Base-by-base conservation (phyloP, 2,329 filamentous ascomycete genomes). In the Hymenoscyphus fraxineus region DNA sequence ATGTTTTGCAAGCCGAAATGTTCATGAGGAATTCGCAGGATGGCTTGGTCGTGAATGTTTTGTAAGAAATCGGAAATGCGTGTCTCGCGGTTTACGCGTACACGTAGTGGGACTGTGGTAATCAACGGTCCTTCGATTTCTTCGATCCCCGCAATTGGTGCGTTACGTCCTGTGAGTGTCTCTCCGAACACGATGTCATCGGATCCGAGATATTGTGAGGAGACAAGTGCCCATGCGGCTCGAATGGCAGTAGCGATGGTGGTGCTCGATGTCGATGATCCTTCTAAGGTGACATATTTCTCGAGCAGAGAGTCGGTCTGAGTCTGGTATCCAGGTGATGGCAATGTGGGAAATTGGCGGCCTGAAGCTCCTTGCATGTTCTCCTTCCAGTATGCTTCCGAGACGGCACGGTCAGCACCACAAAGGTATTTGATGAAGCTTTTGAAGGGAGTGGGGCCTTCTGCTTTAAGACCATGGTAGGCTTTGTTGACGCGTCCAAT, bases 311-410 rank as follows among this genome's bases (percentile, higher is more conserved):
- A 76, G 68, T 82, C 76, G 2, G 81, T 78, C 6, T 73, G 76
- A 4, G 78, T 78, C 39, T 81, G 73, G 51, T 78, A 80, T 68
- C 82, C 81, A 66, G 79, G 73, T 2, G 78, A 79, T 0, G 82
- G 82, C 1, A 83, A 71, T 54, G 75, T 74, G 13, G 82, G 83
- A 65, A 84, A 85, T 57, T 83, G 81, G 58, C 79, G 77, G 2
- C 79, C 79, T 39, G 76, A 76, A 2, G 80, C 78, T 13, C 78
- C 79, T 39, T 78, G 67, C 57, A 85, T 72, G 64, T 81, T 77
- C 15, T 75, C 70, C 54, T 74, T 76, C 83, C 83, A 85, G 70
- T 80, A 85, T 2, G 77, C 72, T 58, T 80, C 72, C 66, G 78
- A 76, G 2, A 75, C 74, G 0, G 65, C 64, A 27, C 78, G 75